A percentile compares a stretch with the other conserved stretches of the same genome.
phyloP scores from a whole-genome alignment of 2,329 filamentous ascomycete genomes.

The Pseudocercospora fijiensis region DNA sequence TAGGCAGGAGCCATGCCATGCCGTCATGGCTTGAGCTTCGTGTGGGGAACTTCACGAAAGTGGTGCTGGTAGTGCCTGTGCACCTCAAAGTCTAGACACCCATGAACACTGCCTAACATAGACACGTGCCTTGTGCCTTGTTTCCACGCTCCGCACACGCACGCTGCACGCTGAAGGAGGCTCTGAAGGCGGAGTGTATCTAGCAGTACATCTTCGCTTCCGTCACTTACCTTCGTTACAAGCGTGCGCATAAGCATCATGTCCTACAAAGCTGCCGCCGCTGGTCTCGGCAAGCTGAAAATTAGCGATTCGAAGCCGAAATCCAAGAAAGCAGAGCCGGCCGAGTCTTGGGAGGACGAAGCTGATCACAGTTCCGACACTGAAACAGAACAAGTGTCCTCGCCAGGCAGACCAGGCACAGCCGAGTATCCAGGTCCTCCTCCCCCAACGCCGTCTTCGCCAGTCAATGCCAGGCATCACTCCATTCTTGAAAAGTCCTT shows the following conservation, averaged over 20 bases:
- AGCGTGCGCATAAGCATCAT: neutral
- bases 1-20: neutral
- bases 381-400: conserved; percentile 36
- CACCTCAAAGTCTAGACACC: neutral
- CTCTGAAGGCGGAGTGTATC: neutral
- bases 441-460: conserved; percentile 66
- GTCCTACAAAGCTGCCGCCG: conserved; percentile 25
- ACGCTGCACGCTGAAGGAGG: neutral
- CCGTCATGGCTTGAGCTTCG: neutral
- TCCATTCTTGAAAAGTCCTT: conserved; percentile 28
- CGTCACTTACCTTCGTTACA: neutral
- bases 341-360: conserved; percentile 79
- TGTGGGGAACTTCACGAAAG: no score
- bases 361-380: conserved; percentile 45
- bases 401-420: conserved; percentile 26
- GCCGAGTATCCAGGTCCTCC: conserved; percentile 52
- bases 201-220: neutral
- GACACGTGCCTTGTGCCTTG: neutral
- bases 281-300: conserved; percentile 37
- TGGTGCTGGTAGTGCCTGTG: no score
- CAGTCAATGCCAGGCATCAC: conserved; percentile 37
- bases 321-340: conserved; percentile 33
- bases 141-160: neutral
- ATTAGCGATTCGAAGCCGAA: conserved; percentile 38
- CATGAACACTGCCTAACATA: neutral